phyloP scores from a whole-genome alignment of 23 red algal species.

The Porphyridium purpureum region DNA sequence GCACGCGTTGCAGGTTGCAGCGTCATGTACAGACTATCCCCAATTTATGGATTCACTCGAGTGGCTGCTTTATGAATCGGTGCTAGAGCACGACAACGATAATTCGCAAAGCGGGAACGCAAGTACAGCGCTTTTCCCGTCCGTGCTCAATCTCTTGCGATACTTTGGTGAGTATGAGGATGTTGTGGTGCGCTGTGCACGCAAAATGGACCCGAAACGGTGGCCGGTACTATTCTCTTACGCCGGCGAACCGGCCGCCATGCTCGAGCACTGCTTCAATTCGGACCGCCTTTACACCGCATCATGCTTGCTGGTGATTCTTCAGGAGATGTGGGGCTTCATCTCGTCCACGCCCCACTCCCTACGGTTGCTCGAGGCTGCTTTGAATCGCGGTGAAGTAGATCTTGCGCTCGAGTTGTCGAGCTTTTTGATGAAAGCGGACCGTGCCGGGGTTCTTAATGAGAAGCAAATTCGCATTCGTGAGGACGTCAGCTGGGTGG shows the following conservation, averaged over 20 bases:
- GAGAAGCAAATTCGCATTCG: constrained; percentile 24
- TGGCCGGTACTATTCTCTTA: constrained; percentile 79
- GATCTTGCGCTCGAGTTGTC: constrained; percentile 38
- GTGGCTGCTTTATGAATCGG: constrained; percentile 77
- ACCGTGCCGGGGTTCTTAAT: constrained; percentile 52
- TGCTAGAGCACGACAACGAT: constrained; percentile 45
- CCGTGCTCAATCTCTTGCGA: constrained; percentile 45
- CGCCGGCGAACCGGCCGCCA: constrained; percentile 70
- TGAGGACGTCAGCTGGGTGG: constrained; percentile 57
- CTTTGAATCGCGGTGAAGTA: constrained; percentile 44
- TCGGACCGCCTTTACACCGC: constrained; percentile 62
- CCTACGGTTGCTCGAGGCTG: constrained; percentile 58
- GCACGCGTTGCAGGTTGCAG: constrained; percentile 39
- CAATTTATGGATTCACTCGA: constrained; percentile 87
- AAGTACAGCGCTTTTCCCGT: constrained; percentile 16
- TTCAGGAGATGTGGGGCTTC: constrained; percentile 93
- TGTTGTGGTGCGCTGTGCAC: constrained; percentile 88
- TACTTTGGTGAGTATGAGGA: constrained; percentile 99
- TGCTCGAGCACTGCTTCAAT: constrained; percentile 88
- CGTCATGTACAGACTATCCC: constrained; percentile 47
- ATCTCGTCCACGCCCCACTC: constrained; percentile 62
- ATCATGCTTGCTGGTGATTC: constrained; percentile 68
- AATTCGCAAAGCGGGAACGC: background rate
- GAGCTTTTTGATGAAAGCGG: constrained; percentile 50
- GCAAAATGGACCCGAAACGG: constrained; percentile 82